Conservation (phyloP, 345 rosid genomes). For the Eucalyptus regnans region DNA sequence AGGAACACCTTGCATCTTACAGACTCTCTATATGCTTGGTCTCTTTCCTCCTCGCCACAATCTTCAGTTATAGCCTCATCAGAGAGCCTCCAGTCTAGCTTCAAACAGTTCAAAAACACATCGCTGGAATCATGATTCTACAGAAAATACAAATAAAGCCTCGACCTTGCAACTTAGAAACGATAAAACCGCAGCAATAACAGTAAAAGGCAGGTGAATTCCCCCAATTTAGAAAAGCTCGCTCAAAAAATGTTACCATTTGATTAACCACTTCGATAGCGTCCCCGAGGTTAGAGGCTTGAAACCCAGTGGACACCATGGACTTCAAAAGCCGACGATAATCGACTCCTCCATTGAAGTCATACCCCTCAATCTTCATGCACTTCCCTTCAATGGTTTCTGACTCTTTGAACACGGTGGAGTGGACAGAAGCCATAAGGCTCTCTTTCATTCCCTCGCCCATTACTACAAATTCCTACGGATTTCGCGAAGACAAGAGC, state of each 20-base stretch:
- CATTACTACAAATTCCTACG: background rate
- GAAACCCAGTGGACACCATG: conserved; percentile 82
- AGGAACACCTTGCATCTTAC: conserved; percentile 78
- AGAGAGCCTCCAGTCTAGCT: conserved; percentile 91
- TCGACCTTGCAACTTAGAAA: background rate
- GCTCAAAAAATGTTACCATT: conserved; percentile 40
- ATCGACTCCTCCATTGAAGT: conserved; percentile 30
- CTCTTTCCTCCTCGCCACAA: conserved; percentile 64
- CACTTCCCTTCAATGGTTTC: conserved; percentile 34
- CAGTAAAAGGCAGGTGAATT: background rate
- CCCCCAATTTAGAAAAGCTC: background rate
- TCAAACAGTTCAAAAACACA: conserved; percentile 9
- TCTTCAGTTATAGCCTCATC: conserved; percentile 52
- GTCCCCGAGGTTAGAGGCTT: conserved; percentile 92
- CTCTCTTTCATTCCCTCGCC: conserved; percentile 29
- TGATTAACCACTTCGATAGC: conserved; percentile 68
- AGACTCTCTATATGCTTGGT: conserved; percentile 48
- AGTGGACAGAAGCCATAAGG: conserved; percentile 41
- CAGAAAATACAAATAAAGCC: background rate
- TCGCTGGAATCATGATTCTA: background rate
- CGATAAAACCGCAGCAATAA: background rate
- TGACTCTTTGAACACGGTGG: conserved; percentile 23
- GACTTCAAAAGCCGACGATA: conserved; percentile 51
- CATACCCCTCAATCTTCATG: conserved; percentile 68
- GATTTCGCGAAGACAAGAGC: background rate